Evolutionary conservation across 257 asterid species (phyloP), one percentile per base, ranked within the genome.

Genomic region (Euphrasia confusa): DNA sequence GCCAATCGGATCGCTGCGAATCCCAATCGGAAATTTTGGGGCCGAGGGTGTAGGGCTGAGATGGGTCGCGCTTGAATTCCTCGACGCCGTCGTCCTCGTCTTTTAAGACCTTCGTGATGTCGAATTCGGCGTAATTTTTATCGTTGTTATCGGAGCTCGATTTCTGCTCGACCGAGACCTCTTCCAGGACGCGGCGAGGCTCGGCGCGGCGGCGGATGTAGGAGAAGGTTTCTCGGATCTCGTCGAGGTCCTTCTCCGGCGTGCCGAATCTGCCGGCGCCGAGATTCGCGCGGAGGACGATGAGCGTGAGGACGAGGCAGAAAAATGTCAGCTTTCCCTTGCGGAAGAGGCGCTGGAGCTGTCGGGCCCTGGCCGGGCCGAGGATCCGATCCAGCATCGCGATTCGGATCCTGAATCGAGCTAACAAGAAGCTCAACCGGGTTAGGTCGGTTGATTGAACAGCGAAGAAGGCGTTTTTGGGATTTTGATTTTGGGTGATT

Each of bases 261-360:
- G 87, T 81, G 0, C 84, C 87, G 63, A 81, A 78, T 26, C 68
- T 81, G 3, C 87, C 87, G 45, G 82, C 87, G 67, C 86, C 86
- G 5, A 81, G 68, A 49, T 78, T 70, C 1, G 76, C 81, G 6
- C 86, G 78, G 14, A 81, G 26, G 66, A 78, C 69, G 15, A 81
- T 15, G 12, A 81, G 71, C 5, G 86, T 81, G 6, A 81, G 81
- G 10, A 78, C 37, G 4, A 81, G 75, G 63, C 83, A 80, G 30
- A 80, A 95, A 84, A 88, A 61, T 17, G 98, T 90, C 10, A 90
- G 81, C 79, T 80, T 87, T 21, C 91, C 81, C 50, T 78, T 79
- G 65, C 84, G 88, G 30, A 82, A 2, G 9, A 79, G 42, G 59
- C 95, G 83, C 64, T 76, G 88, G 58, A 81, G n/a, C 65, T 82